phyloP scores from a whole-genome alignment of 2,329 filamentous ascomycete genomes.

The Grosmannia huntii region DNA sequence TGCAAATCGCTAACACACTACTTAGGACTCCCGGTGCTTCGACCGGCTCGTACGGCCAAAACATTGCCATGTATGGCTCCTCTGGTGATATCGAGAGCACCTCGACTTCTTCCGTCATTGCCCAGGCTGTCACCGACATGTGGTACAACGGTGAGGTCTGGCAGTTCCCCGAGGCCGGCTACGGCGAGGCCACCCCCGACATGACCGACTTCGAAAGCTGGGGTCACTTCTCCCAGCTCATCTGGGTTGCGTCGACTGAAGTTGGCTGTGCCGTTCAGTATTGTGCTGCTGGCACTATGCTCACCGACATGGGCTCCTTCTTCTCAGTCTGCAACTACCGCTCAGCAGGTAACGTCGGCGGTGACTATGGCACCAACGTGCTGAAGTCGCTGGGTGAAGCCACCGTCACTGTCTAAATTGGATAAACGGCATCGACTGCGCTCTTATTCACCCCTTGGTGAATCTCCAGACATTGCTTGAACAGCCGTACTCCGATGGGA shows the following conservation, averaged over 20 bases:
- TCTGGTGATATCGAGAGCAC: constrained; percentile 29
- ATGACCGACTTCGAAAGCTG: constrained; percentile 50
- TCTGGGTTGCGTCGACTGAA: constrained; percentile 50
- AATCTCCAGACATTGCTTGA: neutral
- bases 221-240: constrained; percentile 66
- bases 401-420: constrained; percentile 13
- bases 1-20: neutral
- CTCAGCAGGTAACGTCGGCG: constrained; percentile 43
- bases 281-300: constrained; percentile 39
- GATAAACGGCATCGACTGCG: neutral
- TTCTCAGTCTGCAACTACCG: constrained; percentile 87
- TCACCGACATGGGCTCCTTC: constrained; percentile 38
- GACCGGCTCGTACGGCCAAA: constrained; percentile 67
- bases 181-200: constrained; percentile 45
- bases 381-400: constrained; percentile 25
- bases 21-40: constrained; percentile 36
- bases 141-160: constrained; percentile 80
- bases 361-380: constrained; percentile 37
- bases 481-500: neutral
- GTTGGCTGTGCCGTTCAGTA: constrained; percentile 50
- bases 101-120: constrained; percentile 41
- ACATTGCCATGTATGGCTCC: constrained; percentile 58
- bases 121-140: constrained; percentile 59
- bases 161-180: constrained; percentile 40
- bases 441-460: neutral